Evolutionary conservation across 163 green algal species (phyloP), one percentile per base, ranked within the genome.

Genomic region (Scenedesmus sp.): DNA sequence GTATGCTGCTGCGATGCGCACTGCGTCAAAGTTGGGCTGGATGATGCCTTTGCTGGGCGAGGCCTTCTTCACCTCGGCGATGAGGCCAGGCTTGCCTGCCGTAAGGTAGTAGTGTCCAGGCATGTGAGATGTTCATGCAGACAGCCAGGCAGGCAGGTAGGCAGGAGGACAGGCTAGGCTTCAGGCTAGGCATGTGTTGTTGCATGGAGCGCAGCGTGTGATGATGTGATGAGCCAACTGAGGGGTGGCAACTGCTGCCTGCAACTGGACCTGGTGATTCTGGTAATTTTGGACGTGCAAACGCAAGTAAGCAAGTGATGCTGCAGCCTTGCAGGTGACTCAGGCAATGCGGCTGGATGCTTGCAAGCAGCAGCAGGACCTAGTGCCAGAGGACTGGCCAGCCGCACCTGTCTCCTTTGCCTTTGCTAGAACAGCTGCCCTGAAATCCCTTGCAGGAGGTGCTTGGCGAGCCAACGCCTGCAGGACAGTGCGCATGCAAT

Each of bases 21-120:
- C 96, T 10, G 97, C 95, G 93, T 99, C 97, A 93, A 99, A 99
- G 94, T 99, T 92, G n/a, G 97, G 96, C 92, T 99, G 97, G 78
- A 99, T 98, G 59, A 99, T 93, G 18, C 98, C 98, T 88, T 97
- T 98, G 92, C 93, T 97, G 86, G 98, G 98, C 0, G 97, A 99
- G 4, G 98, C 98, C 93, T 99, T 99, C 94, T 99, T 99, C n/a
- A 99, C 97, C 94, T 99, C 98, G 0, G 98, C 98, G 87, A 99
- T 99, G 33, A 99, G 95, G 6, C 95, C 98, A 12, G 98, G 97
- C 72, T 94, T 96, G 90, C 96, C 95, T 95, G 76, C 78, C n/a
- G n/a, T n/a, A 35, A 84, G 78, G 65, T 37, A 72, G 59, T 9
- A 9, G 59, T 33, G n/a, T n/a, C n/a, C n/a, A n/a, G n/a, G n/a